phyloP scores from a whole-genome alignment of 768 basidiomycete species.

The Lentinula guzmanii region DNA sequence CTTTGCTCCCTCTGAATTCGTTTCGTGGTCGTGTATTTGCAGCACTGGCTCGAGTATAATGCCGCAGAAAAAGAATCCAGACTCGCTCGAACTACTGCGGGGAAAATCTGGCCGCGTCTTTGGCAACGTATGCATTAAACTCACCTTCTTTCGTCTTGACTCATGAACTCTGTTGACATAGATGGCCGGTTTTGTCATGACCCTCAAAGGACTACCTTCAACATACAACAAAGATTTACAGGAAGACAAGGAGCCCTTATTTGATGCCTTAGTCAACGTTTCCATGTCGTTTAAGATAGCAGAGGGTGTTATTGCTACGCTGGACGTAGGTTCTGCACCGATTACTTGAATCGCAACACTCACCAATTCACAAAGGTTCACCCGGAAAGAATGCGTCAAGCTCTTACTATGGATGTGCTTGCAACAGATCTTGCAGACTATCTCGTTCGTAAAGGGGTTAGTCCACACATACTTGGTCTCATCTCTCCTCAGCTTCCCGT shows the following conservation, averaged over 20 bases:
- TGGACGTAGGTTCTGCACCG: conserved; percentile 55
- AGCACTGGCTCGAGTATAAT: conserved; percentile 99
- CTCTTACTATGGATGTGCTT: conserved; percentile 94
- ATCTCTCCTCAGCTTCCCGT: no score
- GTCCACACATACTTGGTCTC: conserved; percentile 20
- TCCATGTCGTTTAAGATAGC: conserved; percentile 87
- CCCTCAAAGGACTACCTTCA: conserved; percentile 92
- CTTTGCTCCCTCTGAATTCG: background rate
- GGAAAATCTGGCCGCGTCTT: conserved; percentile 95
- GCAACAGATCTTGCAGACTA: conserved; percentile 99
- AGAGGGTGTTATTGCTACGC: conserved; percentile 89
- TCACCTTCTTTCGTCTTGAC: conserved; percentile 4
- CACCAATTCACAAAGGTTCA: conserved; percentile 56
- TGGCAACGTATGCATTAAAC: conserved; percentile 79
- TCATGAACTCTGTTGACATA: conserved; percentile 20
- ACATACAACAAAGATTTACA: conserved; percentile 99
- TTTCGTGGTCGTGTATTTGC: background rate
- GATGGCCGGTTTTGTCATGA: conserved; percentile 98
- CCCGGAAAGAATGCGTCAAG: conserved; percentile 81
- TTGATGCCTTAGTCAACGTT: conserved; percentile 88
- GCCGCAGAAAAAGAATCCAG: conserved; percentile 99
- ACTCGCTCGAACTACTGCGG: conserved; percentile 90
- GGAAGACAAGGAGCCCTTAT: conserved; percentile 97
- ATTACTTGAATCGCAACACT: background rate
- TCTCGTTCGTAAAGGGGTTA: conserved; percentile 94